These are phyloP conservation scores for Phytophthora fragariaefolia DNA, from an alignment of 352 stramenopile genomes.

Conservation along the genomic window DNA sequence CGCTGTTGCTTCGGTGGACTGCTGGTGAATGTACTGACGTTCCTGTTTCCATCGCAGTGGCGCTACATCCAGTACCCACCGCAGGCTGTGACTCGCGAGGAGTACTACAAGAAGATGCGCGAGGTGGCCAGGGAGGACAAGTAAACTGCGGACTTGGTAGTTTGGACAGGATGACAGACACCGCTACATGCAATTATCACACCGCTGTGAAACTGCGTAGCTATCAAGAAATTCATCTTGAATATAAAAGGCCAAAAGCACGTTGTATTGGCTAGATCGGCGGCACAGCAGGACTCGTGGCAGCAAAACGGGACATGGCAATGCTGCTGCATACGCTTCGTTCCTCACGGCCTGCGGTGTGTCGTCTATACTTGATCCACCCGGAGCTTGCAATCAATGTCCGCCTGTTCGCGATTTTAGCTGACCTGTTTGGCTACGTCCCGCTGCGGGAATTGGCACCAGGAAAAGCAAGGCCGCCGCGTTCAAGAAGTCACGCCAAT, in stretches of 20 bases:
- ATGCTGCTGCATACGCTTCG: not conserved
- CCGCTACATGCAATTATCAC: not conserved
- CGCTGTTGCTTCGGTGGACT: not conserved
- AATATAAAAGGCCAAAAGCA: constrained; percentile 29
- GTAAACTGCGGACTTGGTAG: constrained; percentile 1
- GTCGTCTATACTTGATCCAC: constrained; percentile 29
- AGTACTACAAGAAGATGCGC: constrained; percentile 80
- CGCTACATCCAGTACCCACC: constrained; percentile 89
- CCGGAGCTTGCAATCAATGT: not conserved
- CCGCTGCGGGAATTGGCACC: not conserved
- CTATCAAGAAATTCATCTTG: constrained; percentile 7
- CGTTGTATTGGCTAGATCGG: constrained; percentile 23
- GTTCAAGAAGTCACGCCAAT: not conserved
- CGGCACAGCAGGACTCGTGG: not conserved
- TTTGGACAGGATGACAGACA: not conserved
- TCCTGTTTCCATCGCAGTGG: constrained; percentile 49
- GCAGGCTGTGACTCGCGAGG: constrained; percentile 75
- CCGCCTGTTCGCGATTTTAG: not conserved
- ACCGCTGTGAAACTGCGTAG: not conserved
- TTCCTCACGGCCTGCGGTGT: constrained; percentile 4
- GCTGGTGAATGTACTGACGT: not conserved
- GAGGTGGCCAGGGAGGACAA: constrained; percentile 72
- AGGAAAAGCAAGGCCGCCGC: not conserved
- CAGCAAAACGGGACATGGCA: not conserved
- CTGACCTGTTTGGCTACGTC: constrained; percentile 1